Evolutionary conservation across 768 basidiomycete species (phyloP), one percentile per base, ranked within the genome.

Genomic region (Agaricus blazei): DNA sequence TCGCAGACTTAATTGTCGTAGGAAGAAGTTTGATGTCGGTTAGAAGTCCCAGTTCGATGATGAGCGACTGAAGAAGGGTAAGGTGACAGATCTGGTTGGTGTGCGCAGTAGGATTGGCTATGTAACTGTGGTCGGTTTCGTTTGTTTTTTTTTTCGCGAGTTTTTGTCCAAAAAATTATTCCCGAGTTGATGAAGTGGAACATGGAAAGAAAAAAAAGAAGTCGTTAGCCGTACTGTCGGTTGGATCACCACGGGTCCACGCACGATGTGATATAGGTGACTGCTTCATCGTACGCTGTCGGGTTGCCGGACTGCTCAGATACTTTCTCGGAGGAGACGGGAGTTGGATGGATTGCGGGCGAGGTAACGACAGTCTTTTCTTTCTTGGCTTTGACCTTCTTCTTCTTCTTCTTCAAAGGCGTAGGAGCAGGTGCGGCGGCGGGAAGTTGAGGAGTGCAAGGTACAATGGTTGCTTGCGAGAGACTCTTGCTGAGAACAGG

Each of bases 41-140:
- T 14, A 72, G 72, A 51, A 79, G 71, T n/a, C 88, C 88, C n/a
- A 91, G 75, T 69, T 91, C 90, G 58, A 90, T 74, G 60, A 89
- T 83, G 56, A 91, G 78, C 0, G 87, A 83, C 55, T 90, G 89
- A 5, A 90, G 73, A 38, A 91, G 72, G 5, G 78, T 74, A 36
- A 91, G 78, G 38, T 81, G 74, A 51, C 75, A 77, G 8, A 73
- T 70, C 4, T 71, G 67, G 58, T 76, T 71, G 37, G 64, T 62
- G 57, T 71, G 70, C 14, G 73, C 75, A 4, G 73, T 67, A 1
- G 82, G 77, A 58, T 77, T 75, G 2, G 76, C 74, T 38, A 86
- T 72, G 71, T 80, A 83, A 14, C 81, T 84, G 56, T 15, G 48
- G 19, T 26, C 23, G 26, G 15, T 51, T 7, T 27, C 26, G 24